A percentile compares a stretch with the other conserved stretches of the same genome.
phyloP scores from a whole-genome alignment of 306 rosid genomes.

The Trifolium fragiferum region DNA sequence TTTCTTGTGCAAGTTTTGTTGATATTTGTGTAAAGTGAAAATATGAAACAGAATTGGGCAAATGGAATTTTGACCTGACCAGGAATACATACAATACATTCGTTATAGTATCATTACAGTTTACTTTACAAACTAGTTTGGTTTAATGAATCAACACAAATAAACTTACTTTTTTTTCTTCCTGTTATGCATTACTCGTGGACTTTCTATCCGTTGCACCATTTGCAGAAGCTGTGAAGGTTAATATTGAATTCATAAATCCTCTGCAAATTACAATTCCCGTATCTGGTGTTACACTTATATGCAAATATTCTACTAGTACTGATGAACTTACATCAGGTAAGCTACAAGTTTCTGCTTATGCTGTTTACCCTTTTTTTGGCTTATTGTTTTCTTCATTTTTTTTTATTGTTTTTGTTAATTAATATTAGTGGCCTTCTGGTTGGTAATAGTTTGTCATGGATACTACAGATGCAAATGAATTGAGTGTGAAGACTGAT shows the following conservation, averaged over 20 bases:
- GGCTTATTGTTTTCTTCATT: conserved; percentile 26
- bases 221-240: conserved; percentile 81
- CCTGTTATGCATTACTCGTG: conserved; percentile 27
- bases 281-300: conserved; percentile 71
- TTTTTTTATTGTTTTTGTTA: conserved; percentile 26
- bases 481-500: conserved; percentile 43
- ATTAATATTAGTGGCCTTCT: conserved; percentile 20
- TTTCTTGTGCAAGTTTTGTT: conserved; percentile 19
- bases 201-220: conserved; percentile 39
- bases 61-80: conserved; percentile 29
- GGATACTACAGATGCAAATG: conserved; percentile 63
- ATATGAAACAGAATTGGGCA: conserved; percentile 21
- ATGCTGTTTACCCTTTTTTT: conserved; percentile 26
- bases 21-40: conserved; percentile 7
- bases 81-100: background rate
- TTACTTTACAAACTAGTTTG: conserved; percentile 3
- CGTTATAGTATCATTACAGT: background rate
- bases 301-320: conserved; percentile 69
- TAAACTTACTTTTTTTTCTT: background rate
- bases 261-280: conserved; percentile 87
- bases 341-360: conserved; percentile 44
- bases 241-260: conserved; percentile 80
- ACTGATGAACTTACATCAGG: conserved; percentile 62
- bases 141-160: background rate
- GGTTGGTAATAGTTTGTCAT: conserved; percentile 42